Conservation (phyloP, 2,329 filamentous ascomycete species). For the Paecilomyces niveus region DNA sequence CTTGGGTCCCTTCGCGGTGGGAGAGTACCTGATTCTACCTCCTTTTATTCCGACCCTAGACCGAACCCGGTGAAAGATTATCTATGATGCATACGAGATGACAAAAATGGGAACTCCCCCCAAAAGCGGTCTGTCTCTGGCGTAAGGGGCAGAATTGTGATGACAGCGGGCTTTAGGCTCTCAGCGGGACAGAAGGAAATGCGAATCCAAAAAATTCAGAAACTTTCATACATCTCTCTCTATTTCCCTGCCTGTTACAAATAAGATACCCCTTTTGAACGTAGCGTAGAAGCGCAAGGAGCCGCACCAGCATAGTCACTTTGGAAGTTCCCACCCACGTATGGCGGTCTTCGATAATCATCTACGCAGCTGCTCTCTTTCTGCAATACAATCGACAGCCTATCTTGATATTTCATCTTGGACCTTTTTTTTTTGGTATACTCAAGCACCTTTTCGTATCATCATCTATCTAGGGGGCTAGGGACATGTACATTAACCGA, state of each 20-base stretch:
- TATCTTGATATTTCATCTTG: background rate
- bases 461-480: constrained; percentile 14
- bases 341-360: no score
- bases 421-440: background rate
- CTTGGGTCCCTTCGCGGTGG: background rate
- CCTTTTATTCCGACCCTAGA: background rate
- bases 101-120: background rate
- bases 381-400: background rate
- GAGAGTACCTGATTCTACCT: background rate
- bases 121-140: background rate
- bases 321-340: no score
- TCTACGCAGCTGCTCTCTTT: background rate
- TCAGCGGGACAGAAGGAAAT: background rate
- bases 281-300: background rate
- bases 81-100: background rate
- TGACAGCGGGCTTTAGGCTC: background rate
- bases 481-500: constrained; percentile 2
- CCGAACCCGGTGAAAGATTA: background rate
- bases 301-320: background rate
- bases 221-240: background rate
- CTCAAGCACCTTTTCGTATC: constrained; percentile 10
- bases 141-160: background rate
- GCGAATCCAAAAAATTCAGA: background rate
- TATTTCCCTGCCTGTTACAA: background rate
- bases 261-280: background rate